These are phyloP conservation scores for Abrus precatorius DNA, from an alignment of 306 rosid genomes.

Conservation along the genomic window DNA sequence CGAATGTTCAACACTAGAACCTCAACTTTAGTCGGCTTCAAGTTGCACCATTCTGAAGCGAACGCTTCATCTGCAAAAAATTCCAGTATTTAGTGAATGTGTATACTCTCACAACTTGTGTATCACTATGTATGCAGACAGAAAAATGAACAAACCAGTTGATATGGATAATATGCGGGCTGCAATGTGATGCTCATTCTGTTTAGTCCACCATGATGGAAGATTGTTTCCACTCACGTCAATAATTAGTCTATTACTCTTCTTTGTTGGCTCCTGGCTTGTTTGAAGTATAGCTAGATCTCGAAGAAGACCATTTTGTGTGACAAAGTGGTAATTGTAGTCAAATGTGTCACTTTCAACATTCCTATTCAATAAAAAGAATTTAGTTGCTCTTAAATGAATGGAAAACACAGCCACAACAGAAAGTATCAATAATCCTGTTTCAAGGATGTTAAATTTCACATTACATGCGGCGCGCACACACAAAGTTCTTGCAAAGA, in stretches of 20 bases:
- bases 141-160: conserved; percentile 60
- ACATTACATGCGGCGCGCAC: not conserved
- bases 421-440: not conserved
- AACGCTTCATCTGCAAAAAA: conserved; percentile 67
- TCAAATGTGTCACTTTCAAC: conserved; percentile 45
- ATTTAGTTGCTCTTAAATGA: not conserved
- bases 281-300: conserved; percentile 66
- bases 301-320: conserved; percentile 67
- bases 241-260: conserved; percentile 60
- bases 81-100: conserved; percentile 4
- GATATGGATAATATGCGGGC: conserved; percentile 69
- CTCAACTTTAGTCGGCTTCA: conserved; percentile 59
- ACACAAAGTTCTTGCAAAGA: not conserved
- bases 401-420: not conserved
- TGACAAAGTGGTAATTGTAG: conserved; percentile 61
- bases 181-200: conserved; percentile 43
- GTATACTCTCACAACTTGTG: not conserved
- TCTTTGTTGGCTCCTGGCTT: conserved; percentile 41
- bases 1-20: conserved; percentile 66
- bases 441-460: conserved; percentile 1
- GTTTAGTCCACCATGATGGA: conserved; percentile 67
- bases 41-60: conserved; percentile 59
- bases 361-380: conserved; percentile 51
- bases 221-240: conserved; percentile 55
- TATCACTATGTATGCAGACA: not conserved